Conservation (phyloP, 306 rosid genomes). For the Castanea crenata region DNA sequence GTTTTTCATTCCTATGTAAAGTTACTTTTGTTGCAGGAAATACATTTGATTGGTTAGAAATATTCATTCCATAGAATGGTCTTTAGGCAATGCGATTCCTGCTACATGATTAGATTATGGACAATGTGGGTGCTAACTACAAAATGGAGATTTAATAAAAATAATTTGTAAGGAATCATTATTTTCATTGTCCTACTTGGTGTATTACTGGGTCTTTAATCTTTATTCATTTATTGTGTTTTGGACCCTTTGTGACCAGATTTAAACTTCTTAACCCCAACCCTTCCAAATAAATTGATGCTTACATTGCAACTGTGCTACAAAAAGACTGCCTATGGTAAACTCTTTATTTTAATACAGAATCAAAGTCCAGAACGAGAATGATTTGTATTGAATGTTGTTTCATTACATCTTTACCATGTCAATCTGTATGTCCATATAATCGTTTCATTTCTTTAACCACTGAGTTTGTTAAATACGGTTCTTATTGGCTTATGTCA, state of each 20-base stretch:
- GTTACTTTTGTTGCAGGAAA: neutral
- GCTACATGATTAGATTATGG: neutral
- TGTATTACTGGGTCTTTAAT: too few species aligned
- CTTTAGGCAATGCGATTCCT: neutral
- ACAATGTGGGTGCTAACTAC: too few species aligned
- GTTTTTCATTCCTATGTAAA: too few species aligned
- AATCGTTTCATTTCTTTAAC: neutral
- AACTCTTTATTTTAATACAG: neutral
- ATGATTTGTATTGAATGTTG: neutral
- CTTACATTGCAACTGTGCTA: too few species aligned
- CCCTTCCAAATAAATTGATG: too few species aligned
- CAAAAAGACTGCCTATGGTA: too few species aligned
- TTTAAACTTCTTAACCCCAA: too few species aligned
- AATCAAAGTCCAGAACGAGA: neutral
- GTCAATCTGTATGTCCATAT: neutral
- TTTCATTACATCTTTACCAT: neutral
- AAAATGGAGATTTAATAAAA: too few species aligned
- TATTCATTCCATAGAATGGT: neutral
- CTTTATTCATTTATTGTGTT: too few species aligned
- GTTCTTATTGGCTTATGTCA: neutral
- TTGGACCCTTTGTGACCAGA: too few species aligned
- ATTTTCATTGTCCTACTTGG: too few species aligned
- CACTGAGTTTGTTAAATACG: neutral
- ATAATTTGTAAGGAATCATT: too few species aligned
- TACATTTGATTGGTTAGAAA: neutral